Evolutionary conservation across 2,329 filamentous ascomycete species (phyloP), one percentile per base, ranked within the genome.

Genomic region (Amphichorda felina): DNA sequence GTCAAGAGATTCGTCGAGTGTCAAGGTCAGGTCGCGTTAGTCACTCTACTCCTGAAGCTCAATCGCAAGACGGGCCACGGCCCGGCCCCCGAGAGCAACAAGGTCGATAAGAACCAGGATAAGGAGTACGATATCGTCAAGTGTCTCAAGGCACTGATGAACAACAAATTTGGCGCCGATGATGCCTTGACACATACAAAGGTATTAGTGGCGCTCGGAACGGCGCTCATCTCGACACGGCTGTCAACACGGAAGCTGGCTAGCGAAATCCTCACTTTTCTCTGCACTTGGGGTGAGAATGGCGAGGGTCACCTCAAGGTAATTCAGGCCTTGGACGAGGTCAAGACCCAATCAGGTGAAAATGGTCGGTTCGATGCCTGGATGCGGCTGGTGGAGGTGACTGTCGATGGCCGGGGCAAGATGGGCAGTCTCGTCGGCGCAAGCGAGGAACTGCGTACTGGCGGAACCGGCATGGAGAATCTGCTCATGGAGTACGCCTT

Each of bases 351-450:
- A 50, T 80, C 88, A 50, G 82, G 81, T 41, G 91, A 96, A 57
- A 95, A 93, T 60, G 89, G 91, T 27, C 78, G 91, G 2, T 98
- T 98, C 51, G 91, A 98, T 58, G 80, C 88, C 26, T 98, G 91
- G 91, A 94, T 98, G 85, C 85, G 91, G 40, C 82, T 95, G 40
- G 89, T 96, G 29, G 91, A 96, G 60, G 89, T 96, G 47, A 96
- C 89, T 1, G 79, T 95, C 43, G 91, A 96, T 58, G 91, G 91
- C 27, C 82, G 91, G 51, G 91, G 91, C 49, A 98, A 96, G 70
- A 95, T 98, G 87, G 91, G 91, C 49, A 95, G 88, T 62, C 68
- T 96, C 48, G 91, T 98, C 19, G 91, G 91, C 44, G 91, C 91
- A 22, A 95, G 87, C 51, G 91, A 96, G 50, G 91, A 98, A 63